Base-by-base conservation (phyloP, 1,284 basidiomycete species). In the Apiotrichum akiyoshidainum region DNA sequence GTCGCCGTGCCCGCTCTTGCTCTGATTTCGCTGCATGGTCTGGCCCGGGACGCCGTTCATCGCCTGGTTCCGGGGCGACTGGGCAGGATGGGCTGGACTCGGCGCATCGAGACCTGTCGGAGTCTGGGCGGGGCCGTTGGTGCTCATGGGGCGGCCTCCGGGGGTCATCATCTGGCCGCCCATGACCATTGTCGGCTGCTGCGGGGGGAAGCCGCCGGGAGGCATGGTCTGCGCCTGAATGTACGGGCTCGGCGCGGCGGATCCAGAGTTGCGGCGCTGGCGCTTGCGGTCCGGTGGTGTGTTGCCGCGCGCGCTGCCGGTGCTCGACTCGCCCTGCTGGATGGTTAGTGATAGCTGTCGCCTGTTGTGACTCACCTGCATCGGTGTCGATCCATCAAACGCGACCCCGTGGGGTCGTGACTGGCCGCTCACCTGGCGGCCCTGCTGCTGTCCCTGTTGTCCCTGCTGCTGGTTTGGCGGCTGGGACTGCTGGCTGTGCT, bases 221-320 rank as follows among this genome's bases (percentile, higher is more conserved):
- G 61, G 59, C 57, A 56, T 50, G 50, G 54, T 58, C 58, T 64
- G 60, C 52, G 59, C 48, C 64, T 63, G 65, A 60, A 73, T 34
- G 67, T 68, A 57, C 14, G 63, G 63, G 45, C 67, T 69, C 14
- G 71, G 68, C 0, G 70, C 71, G 0, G 71, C 67, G 17, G 62
- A 68, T 2, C 71, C 73, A 17, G 73, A 73, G 59, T 72, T 72
- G 19, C 69, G 59, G 8, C 73, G 60, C 65, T 68, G 66, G 33
- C 71, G 61, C 58, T 75, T 75, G 14, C 70, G 66, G 2, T 70
- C 71, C n/a, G 73, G 73, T 1, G 73, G 71, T 17, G 72, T 70
- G 50, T 63, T 61, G 19, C 62, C 65, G 12, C 63, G 60, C 45
- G 31, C 39, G 22, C 50, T 26, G 31, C 50, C 33, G 19, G 42